Base-by-base conservation (phyloP, 768 basidiomycete species). In the Punctularia strigosozonata region DNA sequence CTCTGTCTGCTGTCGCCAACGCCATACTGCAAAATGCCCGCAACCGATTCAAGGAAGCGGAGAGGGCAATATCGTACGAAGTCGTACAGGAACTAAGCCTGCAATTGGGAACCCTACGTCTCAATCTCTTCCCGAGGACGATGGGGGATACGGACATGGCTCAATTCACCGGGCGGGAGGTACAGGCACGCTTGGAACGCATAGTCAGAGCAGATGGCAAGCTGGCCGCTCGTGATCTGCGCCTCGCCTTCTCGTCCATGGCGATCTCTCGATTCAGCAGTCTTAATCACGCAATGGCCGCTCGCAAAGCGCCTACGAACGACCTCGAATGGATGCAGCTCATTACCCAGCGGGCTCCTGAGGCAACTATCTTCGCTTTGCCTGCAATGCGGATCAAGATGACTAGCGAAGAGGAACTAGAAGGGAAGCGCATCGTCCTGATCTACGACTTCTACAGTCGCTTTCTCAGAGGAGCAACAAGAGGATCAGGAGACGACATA, bases 311-410 rank as follows among this genome's bases (percentile, higher is more conserved):
- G 2, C 46, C 61, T 26, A 47, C 52, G 6, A 68, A 72, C 36
- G 69, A 62, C 28, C 62, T 62, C 19, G 63, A 65, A 19, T 86
- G 83, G 81, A 57, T 86, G n/a, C 57, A 60, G 7, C 57, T 62
- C 0, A 59, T 87, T 4, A 63, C 80, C 46, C 73, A 73, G 49
- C 69, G 71, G 24, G 75, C 80, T 1, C 52, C 64, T 4, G 78
- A 85, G 47, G 77, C 83, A 0, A 85, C 65, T 18, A 86, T 90
- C 38, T 82, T 86, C 25, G 81, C 81, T 4, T 55, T 89, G 31
- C 87, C 87, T 3, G 72, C 81, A 2, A 87, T 89, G 83, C 69
- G 68, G 40, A 84, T 89, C 66, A 63, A 71, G 38, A 90, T 90
- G 87, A 57, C 65, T 39, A 84, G 80, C 48, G 73, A 83, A 42